Conservation (phyloP, 139 green algal genomes). For the Medakamo hakoo region DNA sequence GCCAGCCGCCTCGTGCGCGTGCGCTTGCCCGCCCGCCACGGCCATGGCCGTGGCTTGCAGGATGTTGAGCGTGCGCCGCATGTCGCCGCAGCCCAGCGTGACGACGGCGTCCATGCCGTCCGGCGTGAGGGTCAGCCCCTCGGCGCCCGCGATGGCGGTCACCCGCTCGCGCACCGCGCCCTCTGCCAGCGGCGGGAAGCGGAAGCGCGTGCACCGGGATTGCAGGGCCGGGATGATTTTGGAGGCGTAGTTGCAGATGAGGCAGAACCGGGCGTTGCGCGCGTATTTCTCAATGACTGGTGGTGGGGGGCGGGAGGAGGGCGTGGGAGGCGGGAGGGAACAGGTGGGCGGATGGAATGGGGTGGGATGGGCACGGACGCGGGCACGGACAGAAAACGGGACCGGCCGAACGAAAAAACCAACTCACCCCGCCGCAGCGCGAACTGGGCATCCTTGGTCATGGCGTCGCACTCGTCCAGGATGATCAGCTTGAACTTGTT, state of each 20-base stretch:
- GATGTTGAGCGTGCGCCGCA: slow-evolving; percentile 92
- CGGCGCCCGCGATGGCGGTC: slow-evolving; percentile 50
- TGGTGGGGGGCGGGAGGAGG: background rate
- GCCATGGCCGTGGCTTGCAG: slow-evolving; percentile 44
- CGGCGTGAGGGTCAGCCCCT: slow-evolving; percentile 40
- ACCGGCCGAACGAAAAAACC: no score
- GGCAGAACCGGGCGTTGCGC: slow-evolving; percentile 88
- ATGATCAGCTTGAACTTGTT: slow-evolving; percentile 83
- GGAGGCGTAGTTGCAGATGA: slow-evolving; percentile 97
- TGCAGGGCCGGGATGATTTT: slow-evolving; percentile 97
- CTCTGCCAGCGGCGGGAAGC: slow-evolving; percentile 72
- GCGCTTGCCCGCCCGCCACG: no score
- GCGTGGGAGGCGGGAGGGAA: no score
- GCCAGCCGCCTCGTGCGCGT: no score
- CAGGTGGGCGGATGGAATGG: no score
- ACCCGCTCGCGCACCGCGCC: slow-evolving; percentile 54
- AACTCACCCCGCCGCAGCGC: slow-evolving; percentile 66
- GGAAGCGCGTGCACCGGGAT: slow-evolving; percentile 89
- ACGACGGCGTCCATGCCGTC: slow-evolving; percentile 69
- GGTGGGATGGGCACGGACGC: no score
- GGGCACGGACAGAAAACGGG: no score
- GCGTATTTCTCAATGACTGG: slow-evolving; percentile 98
- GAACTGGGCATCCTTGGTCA: slow-evolving; percentile 91
- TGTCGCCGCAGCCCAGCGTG: slow-evolving; percentile 71
- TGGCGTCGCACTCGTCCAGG: slow-evolving; percentile 87